Evolutionary conservation across 345 rosid genomes (phyloP).

Genomic region (Angophora floribunda): DNA sequence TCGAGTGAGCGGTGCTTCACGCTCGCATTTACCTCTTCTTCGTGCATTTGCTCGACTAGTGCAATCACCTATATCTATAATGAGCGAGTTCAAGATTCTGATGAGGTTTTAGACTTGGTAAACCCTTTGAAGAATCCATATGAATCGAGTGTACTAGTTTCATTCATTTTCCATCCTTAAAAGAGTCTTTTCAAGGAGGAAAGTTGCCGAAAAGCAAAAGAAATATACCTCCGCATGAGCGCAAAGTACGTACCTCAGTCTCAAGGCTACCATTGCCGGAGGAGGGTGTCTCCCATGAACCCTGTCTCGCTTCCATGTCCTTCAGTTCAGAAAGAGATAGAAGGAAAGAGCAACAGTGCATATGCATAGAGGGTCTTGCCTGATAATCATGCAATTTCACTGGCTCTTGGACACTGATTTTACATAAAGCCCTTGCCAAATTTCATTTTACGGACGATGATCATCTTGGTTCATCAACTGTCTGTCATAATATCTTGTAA

Average conservation of each 20-base stretch:
- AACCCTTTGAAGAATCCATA: neutral
- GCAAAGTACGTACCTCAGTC: neutral
- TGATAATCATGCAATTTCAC: neutral
- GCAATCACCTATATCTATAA: neutral
- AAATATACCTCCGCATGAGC: neutral
- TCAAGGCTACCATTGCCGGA: neutral
- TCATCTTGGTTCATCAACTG: no score
- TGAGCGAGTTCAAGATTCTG: neutral
- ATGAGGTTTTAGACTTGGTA: neutral
- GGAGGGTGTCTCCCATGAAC: neutral
- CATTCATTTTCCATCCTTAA: neutral
- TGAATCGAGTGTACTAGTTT: rapidly evolving
- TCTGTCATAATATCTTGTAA: no score
- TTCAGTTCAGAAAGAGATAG: neutral
- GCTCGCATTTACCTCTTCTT: neutral
- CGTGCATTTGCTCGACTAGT: neutral
- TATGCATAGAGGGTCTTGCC: neutral
- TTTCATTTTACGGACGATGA: neutral
- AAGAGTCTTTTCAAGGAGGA: neutral
- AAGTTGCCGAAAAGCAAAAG: neutral
- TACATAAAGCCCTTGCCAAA: neutral
- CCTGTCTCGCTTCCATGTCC: neutral
- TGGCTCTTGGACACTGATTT: neutral
- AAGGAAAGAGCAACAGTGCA: neutral
- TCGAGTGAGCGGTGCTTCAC: neutral